A percentile compares a stretch with the other conserved stretches of the same genome.
These are phyloP conservation scores for Sporormia fimetaria DNA, from an alignment of 495 filamentous ascomycete species.

Conservation along the genomic window DNA sequence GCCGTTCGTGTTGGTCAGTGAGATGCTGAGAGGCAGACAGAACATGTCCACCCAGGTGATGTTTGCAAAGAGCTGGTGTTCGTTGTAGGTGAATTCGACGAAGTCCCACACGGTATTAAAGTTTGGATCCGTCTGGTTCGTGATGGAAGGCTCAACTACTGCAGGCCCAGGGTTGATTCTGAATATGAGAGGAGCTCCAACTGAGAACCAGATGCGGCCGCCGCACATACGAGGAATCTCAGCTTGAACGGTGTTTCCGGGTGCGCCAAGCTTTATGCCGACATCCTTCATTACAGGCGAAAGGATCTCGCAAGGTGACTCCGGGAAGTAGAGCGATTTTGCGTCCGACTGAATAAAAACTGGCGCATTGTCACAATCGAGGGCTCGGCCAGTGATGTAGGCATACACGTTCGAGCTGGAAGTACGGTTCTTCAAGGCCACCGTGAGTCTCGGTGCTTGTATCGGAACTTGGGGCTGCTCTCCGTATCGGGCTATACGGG, in stretches of 20 bases:
- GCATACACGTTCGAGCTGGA: slow-evolving; percentile 50
- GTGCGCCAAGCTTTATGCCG: slow-evolving; percentile 50
- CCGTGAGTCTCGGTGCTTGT: too few relatives aligned
- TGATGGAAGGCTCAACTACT: slow-evolving; percentile 59
- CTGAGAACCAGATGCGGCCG: slow-evolving; percentile 59
- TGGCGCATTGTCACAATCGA: slow-evolving; percentile 48
- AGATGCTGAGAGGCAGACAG: slow-evolving; percentile 51
- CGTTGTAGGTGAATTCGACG: slow-evolving; percentile 63
- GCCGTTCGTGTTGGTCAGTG: slow-evolving; percentile 45
- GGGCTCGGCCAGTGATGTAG: slow-evolving; percentile 57
- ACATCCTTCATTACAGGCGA: slow-evolving; percentile 42
- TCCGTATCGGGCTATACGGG: too few relatives aligned
- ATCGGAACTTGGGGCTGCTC: too few relatives aligned
- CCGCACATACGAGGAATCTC: slow-evolving; percentile 58
- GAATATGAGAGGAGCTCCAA: slow-evolving; percentile 52
- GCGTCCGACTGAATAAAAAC: slow-evolving; percentile 54
- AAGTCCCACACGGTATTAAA: slow-evolving; percentile 56
- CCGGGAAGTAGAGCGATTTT: slow-evolving; percentile 44
- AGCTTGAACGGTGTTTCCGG: slow-evolving; percentile 46
- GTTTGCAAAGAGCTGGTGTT: slow-evolving; percentile 57
- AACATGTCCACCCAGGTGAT: slow-evolving; percentile 69
- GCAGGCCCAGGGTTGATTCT: slow-evolving; percentile 58
- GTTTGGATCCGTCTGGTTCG: slow-evolving; percentile 55
- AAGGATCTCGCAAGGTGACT: slow-evolving; percentile 37
- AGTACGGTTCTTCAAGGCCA: slow-evolving; percentile 54